Base-by-base conservation (phyloP, 805 yeast species). In the Tetrapisispora arboricola region DNA sequence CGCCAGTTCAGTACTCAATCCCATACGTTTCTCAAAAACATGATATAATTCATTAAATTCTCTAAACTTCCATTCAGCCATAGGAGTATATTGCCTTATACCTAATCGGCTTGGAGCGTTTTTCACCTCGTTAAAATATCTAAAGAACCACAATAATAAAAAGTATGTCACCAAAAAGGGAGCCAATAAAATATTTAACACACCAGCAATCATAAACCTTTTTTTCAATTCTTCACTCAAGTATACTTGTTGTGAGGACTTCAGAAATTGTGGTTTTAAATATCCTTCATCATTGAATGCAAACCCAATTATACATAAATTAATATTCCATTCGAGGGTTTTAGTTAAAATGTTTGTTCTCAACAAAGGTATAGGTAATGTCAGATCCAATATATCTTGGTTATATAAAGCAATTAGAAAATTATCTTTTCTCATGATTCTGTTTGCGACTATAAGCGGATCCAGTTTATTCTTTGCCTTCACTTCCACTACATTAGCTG, bases 371-470 rank as follows among this genome's bases (percentile, higher is more conserved):
- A 76, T 46, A 1, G 80, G 76, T 15, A 86, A 57, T 0, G 82
- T 70, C 19, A 84, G 64, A 52, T 83, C 82, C 32, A 90, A 62
- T 1, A 90, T 65, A 44, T 83, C 76, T 49, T 79, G 84, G 61
- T 86, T 88, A 53, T 84, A 78, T 49, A 92, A 63, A 1, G 96
- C 96, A 55, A 92, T 86, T 70, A 87, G 71, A 59, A 88, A 92
- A 57, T 92, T 92, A 45, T 92, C 98, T 49, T 80, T 84, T 45
- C 99, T 70, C 98, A 92, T 88, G 42, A 92, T 83, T 44, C 98
- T 69, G 57, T 92, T 94, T 12, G 96, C 97, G 39, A 92, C 84
- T 53, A 82, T 92, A 59, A 88, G 96, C 4, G 97, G 95, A 54
- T 84, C 90, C 40, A 92, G 70, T 47, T 88, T 69, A 39, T 77